phyloP scores from a whole-genome alignment of 257 asterid genomes.

The Plantago ovata region DNA sequence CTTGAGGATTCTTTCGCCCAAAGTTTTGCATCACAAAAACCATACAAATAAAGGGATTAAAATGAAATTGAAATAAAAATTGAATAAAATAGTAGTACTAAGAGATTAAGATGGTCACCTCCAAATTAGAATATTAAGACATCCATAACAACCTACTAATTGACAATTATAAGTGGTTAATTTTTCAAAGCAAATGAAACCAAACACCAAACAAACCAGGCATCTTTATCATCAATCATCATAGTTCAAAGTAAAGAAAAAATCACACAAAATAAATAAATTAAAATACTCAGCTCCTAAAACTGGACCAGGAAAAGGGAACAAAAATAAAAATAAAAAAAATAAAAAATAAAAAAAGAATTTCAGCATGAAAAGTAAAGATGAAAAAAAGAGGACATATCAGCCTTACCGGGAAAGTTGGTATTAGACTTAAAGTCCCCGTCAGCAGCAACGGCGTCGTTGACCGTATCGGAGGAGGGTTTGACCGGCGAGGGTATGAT shows the following conservation, averaged over 20 bases:
- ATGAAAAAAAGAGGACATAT: conserved; percentile 6
- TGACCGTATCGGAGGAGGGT: conserved; percentile 29
- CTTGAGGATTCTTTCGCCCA: too few species aligned
- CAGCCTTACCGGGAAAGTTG: conserved; percentile 9
- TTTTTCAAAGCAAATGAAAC: neutral
- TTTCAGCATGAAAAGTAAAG: too few species aligned
- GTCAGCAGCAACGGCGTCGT: conserved; percentile 26
- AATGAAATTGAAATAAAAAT: too few species aligned
- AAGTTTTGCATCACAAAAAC: too few species aligned
- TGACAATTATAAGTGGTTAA: neutral
- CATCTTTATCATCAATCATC: too few species aligned
- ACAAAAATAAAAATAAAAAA: neutral
- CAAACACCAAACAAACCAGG: too few species aligned
- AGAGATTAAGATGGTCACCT: conserved; percentile 10
- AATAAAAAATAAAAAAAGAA: too few species aligned
- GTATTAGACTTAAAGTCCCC: conserved; percentile 25
- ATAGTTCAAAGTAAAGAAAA: too few species aligned
- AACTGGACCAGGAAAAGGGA: neutral
- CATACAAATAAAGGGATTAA: too few species aligned
- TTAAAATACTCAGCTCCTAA: neutral
- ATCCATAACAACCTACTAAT: neutral
- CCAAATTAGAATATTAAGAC: neutral
- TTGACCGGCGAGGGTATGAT: conserved; percentile 57
- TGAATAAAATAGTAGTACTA: too few species aligned
- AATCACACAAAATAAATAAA: too few species aligned